phyloP scores from a whole-genome alignment of 2,329 filamentous ascomycete species.

The Aspergillus pseudotamarii region DNA sequence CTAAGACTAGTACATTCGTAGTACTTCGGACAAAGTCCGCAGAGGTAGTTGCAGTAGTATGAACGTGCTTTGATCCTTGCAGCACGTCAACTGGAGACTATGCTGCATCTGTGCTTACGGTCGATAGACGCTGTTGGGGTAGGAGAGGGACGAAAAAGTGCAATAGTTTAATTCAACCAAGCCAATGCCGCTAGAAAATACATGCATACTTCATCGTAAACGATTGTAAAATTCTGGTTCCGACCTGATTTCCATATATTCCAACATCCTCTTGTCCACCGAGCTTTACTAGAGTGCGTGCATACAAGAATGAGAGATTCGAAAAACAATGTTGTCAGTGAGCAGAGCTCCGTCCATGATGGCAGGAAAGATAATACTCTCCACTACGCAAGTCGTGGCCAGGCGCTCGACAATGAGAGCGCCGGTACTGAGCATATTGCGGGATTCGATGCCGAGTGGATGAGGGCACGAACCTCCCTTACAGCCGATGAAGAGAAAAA shows the following conservation, averaged over 20 bases:
- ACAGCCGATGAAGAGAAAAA: constrained; percentile 50
- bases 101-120: background rate
- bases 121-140: background rate
- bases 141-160: background rate
- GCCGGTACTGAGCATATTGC: constrained; percentile 20
- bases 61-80: background rate
- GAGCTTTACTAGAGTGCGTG: too few relatives aligned
- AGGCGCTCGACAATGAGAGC: constrained; percentile 15
- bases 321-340: background rate
- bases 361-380: constrained; percentile 8
- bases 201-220: background rate
- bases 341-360: background rate
- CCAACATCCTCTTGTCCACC: background rate
- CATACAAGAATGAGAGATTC: background rate
- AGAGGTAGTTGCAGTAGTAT: background rate
- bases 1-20: background rate
- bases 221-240: background rate
- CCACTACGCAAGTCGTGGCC: constrained; percentile 25
- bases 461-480: constrained; percentile 35
- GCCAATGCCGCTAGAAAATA: background rate
- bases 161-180: background rate
- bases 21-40: background rate
- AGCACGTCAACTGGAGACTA: background rate
- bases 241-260: background rate
- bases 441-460: constrained; percentile 36